Percentiles rank a stretch among this genome's conserved stretches.
phyloP scores from a whole-genome alignment of 441 rosid genomes.

The Populus tomentosa region DNA sequence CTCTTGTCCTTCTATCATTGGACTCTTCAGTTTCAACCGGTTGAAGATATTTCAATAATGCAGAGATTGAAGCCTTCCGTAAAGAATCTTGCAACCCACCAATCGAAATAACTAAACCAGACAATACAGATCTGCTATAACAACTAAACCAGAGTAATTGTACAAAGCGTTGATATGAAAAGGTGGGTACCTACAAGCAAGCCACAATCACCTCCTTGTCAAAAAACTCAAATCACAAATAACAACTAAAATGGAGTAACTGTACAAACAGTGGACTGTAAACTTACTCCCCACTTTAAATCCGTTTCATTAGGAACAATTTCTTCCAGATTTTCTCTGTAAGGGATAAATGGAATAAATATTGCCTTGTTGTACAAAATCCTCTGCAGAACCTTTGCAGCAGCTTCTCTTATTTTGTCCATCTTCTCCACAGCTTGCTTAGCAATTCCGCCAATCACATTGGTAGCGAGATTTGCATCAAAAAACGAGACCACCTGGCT shows the following conservation, averaged over 20 bases:
- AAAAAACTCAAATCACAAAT: constrained; percentile 11
- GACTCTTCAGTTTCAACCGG: constrained; percentile 38
- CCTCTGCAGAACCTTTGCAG: constrained; percentile 78
- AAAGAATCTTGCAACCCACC: constrained; percentile 97
- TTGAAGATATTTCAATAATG: constrained; percentile 71
- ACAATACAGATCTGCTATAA: constrained; percentile 65
- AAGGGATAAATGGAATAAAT: constrained; percentile 61
- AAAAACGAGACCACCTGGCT: constrained; percentile 32
- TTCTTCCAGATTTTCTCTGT: constrained; percentile 68
- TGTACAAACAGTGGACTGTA: background rate
- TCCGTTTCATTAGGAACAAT: constrained; percentile 49
- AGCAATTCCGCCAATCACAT: constrained; percentile 52
- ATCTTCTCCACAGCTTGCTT: constrained; percentile 97
- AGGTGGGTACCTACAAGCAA: constrained; percentile 70
- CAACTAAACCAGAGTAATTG: constrained; percentile 56
- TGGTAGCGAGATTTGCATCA: constrained; percentile 59
- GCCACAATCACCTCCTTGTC: constrained; percentile 10
- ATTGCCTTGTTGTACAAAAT: constrained; percentile 52
- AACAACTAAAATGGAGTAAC: constrained; percentile 14
- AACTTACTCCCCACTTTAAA: constrained; percentile 79
- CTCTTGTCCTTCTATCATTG: constrained; percentile 41
- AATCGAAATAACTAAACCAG: constrained; percentile 83
- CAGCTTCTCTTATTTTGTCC: constrained; percentile 91
- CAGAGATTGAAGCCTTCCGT: constrained; percentile 64
- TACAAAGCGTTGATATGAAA: constrained; percentile 82